Conservation (phyloP, 2,329 filamentous ascomycete species). For the Calycina herbarum region DNA sequence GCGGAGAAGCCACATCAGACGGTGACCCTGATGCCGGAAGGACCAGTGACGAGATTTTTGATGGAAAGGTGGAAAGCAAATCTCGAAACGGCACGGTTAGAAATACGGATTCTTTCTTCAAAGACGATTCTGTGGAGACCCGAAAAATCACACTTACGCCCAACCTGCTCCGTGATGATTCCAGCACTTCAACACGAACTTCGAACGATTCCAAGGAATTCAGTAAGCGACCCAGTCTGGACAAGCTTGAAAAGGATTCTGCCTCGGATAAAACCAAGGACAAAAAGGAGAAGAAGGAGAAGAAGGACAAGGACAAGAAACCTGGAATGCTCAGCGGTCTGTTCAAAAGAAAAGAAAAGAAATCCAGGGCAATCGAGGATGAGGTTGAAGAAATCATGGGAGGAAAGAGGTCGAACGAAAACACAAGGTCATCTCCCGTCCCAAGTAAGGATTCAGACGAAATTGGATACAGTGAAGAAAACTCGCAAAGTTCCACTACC, state of each 20-base stretch:
- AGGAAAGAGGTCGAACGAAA: conserved; percentile 46
- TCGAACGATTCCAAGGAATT: conserved; percentile 49
- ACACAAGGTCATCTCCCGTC: conserved; percentile 35
- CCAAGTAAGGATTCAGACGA: conserved; percentile 38
- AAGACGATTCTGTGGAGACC: conserved; percentile 90
- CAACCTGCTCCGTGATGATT: conserved; percentile 84
- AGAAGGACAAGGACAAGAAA: conserved; percentile 53
- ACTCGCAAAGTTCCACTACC: conserved; percentile 27
- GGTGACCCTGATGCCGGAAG: conserved; percentile 43
- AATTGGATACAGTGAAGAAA: conserved; percentile 28
- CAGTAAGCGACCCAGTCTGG: conserved; percentile 67
- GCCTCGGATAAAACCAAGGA: conserved; percentile 68
- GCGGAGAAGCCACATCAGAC: conserved; percentile 22
- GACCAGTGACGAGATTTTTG: conserved; percentile 68
- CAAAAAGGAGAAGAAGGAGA: conserved; percentile 62
- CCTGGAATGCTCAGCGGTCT: conserved; percentile 66
- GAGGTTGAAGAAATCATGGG: conserved; percentile 41
- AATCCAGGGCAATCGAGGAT: conserved; percentile 55
- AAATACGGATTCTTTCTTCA: conserved; percentile 96
- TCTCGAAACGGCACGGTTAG: conserved; percentile 84
- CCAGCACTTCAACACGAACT: conserved; percentile 41
- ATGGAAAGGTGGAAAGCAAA: conserved; percentile 55
- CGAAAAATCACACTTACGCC: conserved; percentile 97
- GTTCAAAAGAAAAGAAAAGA: conserved; percentile 48
- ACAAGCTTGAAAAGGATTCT: conserved; percentile 70